Conservation (phyloP, 306 rosid species). For the Citrullus colocynthis region DNA sequence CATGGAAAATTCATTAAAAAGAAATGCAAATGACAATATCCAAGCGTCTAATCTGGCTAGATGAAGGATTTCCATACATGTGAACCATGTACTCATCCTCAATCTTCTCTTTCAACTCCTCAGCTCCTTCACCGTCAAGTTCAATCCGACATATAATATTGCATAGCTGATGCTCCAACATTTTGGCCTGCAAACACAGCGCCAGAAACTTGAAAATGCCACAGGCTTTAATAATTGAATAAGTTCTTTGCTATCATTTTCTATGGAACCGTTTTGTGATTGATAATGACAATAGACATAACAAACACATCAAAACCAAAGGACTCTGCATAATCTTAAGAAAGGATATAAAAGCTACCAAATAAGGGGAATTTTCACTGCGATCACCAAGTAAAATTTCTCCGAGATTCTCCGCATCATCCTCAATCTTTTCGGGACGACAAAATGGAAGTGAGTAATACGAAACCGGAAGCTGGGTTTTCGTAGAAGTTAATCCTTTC, state of each 20-base stretch:
- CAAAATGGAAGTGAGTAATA: conserved; percentile 76
- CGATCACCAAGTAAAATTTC: conserved; percentile 98
- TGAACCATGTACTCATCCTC: conserved; percentile 85
- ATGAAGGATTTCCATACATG: conserved; percentile 27
- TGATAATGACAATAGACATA: neutral
- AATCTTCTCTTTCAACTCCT: conserved; percentile 84
- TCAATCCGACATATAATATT: conserved; percentile 37
- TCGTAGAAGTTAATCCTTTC: conserved; percentile 72
- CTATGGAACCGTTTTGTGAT: neutral
- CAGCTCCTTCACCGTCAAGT: conserved; percentile 57
- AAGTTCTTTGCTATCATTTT: neutral
- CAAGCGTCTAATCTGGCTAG: neutral
- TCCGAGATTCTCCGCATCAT: conserved; percentile 91
- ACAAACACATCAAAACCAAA: conserved; percentile 6
- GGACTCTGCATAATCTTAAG: neutral
- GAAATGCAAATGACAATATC: conserved; percentile 14
- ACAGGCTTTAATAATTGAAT: neutral
- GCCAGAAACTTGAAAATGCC: neutral
- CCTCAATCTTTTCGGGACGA: conserved; percentile 42
- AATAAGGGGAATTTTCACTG: conserved; percentile 73
- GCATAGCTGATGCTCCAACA: conserved; percentile 85
- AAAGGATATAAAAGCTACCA: conserved; percentile 36
- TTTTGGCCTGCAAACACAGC: conserved; percentile 54
- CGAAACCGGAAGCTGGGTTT: conserved; percentile 87
- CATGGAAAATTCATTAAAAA: conserved; percentile 1